Conservation (phyloP, 257 asterid species). For the Plantago elongata region DNA sequence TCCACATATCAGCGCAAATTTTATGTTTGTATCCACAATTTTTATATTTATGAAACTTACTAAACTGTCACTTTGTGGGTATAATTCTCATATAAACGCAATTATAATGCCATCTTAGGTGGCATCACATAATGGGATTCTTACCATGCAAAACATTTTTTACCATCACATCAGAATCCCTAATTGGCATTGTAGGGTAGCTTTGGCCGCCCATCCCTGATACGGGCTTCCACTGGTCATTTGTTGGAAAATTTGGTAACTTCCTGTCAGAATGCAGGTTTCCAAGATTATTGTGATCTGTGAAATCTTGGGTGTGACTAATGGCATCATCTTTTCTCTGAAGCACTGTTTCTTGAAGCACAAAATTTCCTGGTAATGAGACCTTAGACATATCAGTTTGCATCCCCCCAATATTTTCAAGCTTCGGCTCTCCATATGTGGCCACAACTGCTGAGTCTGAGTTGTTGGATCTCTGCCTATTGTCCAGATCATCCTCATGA, state of each 20-base stretch:
- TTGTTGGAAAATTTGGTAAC: constrained; percentile 41
- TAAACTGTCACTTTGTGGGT: background rate
- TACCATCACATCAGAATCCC: constrained; percentile 37
- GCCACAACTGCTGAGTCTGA: constrained; percentile 39
- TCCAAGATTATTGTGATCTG: constrained; percentile 38
- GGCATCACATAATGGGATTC: no score
- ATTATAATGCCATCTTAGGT: no score
- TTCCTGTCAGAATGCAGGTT: constrained; percentile 41
- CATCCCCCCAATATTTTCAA: constrained; percentile 39
- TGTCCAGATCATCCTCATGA: constrained; percentile 49
- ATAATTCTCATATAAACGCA: no score
- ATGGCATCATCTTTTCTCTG: constrained; percentile 46
- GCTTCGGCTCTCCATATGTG: constrained; percentile 43
- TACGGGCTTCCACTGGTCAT: constrained; percentile 79
- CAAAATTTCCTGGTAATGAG: constrained; percentile 36
- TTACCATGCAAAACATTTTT: constrained; percentile 24
- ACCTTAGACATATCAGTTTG: constrained; percentile 37
- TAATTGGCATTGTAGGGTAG: constrained; percentile 35
- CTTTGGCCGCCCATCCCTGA: constrained; percentile 53
- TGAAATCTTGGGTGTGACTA: constrained; percentile 37
- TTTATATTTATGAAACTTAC: background rate
- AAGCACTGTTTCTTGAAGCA: constrained; percentile 36
- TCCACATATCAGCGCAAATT: constrained; percentile 17
- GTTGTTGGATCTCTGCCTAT: constrained; percentile 35
- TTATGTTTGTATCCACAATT: background rate